Percentiles rank a stretch among this genome's conserved stretches.
Conservation (phyloP, 768 basidiomycete genomes). For the Pleurotus platypus region DNA sequence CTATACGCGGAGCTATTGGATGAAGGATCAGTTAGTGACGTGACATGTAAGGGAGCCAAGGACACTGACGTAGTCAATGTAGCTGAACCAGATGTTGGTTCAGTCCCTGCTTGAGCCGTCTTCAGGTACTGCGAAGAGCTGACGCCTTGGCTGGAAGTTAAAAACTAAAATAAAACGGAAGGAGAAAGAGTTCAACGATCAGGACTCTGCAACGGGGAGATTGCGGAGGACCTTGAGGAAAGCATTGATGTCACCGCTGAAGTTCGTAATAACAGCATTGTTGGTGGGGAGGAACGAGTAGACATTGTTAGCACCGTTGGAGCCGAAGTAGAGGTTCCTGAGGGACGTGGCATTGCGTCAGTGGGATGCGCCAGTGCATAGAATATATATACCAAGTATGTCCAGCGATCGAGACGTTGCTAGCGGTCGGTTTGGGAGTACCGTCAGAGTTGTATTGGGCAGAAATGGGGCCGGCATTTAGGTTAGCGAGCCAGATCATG, state of each 20-base stretch:
- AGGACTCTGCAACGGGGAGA: not conserved
- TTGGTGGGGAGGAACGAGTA: conserved; percentile 42
- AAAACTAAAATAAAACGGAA: conserved; percentile 32
- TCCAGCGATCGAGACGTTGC: conserved; percentile 42
- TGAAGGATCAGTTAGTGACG: not conserved
- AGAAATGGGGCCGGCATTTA: conserved; percentile 57
- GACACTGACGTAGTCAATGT: conserved; percentile 47
- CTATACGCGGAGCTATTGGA: conserved; percentile 40
- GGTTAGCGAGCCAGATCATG: conserved; percentile 67
- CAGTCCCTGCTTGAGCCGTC: conserved; percentile 60
- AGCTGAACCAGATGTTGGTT: conserved; percentile 57
- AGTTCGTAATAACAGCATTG: conserved; percentile 36
- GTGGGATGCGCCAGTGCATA: not conserved
- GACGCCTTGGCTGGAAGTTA: conserved; percentile 43
- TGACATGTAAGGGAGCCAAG: no score
- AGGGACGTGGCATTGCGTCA: not conserved
- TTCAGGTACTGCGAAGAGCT: conserved; percentile 51
- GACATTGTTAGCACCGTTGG: conserved; percentile 50
- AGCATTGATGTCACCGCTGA: conserved; percentile 48
- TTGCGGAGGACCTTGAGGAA: conserved; percentile 43
- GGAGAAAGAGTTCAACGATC: not conserved
- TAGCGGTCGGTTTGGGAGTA: conserved; percentile 40
- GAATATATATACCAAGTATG: conserved; percentile 39
- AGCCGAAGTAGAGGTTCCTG: conserved; percentile 54
- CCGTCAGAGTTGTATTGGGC: conserved; percentile 41